Base-by-base conservation (phyloP, 495 filamentous ascomycete genomes). In the Penicillium malachiteum region DNA sequence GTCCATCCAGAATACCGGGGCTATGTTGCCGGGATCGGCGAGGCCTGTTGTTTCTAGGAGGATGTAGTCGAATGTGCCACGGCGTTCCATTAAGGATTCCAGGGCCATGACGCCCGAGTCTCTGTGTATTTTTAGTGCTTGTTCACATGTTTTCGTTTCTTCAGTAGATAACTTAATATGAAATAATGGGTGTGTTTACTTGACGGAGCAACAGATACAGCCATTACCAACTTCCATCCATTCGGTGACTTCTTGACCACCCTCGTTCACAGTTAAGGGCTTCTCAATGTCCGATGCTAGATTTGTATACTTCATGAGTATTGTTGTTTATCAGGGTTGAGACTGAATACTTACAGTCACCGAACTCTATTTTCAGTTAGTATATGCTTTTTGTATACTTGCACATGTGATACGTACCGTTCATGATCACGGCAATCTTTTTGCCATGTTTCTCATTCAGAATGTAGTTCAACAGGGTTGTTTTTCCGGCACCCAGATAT, bases 201-300 rank as follows among this genome's bases (percentile, higher is more conserved):
- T 98, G 62, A 98, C 92, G 18, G 93, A 96, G 73, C 94, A 98
- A 75, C 94, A 98, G 62, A 98, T 92, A 76, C 94, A 98, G 55
- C 94, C 94, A 64, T 98, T 98, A 42, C 88, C 91, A 46, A 98
- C 85, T 59, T 96, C 90, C 45, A 97, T 84, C 93, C 93, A 97
- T 74, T 96, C 92, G 62, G 94, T 87, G 3, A 92, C 89, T 70
- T 92, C 82, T 57, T 92, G 84, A 48, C 89, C 91, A 58, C 85
- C 87, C 68, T 92, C 84, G 65, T 88, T 92, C 59, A 97, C 81
- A 6, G 91, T 96, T 54, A 97, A 76, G 40, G 90, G 88, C 67
- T 96, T 96, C 65, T 98, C 93, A 60, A 98, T 96, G 67, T 96
- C 93, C 63, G 88, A 78, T 56, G 91, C 92, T 96, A 55, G 31